Evolutionary conservation across 441 rosid species (phyloP).

Genomic region (Pelargonium citronellum): DNA sequence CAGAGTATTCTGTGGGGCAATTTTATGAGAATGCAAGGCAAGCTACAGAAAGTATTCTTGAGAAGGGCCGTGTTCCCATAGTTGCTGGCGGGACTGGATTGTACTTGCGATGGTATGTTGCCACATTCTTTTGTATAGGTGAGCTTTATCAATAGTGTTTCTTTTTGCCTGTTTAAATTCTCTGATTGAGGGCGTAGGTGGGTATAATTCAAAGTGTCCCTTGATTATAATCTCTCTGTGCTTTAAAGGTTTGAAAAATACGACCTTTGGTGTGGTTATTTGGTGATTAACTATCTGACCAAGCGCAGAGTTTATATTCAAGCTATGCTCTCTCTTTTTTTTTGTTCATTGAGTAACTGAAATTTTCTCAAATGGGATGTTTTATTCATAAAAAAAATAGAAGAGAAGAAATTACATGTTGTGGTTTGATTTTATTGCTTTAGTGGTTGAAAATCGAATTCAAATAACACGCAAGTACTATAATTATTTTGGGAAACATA

Average conservation of each 20-base stretch:
- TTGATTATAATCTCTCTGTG: too few relatives aligned
- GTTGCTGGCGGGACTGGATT: constrained; percentile 91
- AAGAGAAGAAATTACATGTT: neutral
- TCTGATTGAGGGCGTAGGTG: neutral
- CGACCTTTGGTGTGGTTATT: too few relatives aligned
- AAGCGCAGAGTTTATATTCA: too few relatives aligned
- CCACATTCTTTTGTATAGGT: constrained; percentile 18
- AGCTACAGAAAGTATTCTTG: constrained; percentile 55
- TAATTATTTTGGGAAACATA: constrained; percentile 25
- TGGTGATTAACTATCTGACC: too few relatives aligned
- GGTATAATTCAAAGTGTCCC: neutral
- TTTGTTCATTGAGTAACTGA: too few relatives aligned
- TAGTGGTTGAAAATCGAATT: neutral
- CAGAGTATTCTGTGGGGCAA: constrained; percentile 82
- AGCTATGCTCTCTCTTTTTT: too few relatives aligned
- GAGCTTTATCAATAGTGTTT: constrained; percentile 17
- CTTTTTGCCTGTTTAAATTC: neutral
- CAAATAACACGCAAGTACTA: neutral
- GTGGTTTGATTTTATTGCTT: neutral
- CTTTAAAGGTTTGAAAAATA: too few relatives aligned
- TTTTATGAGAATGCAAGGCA: constrained; percentile 72
- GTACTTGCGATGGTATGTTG: constrained; percentile 74
- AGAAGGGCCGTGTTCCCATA: constrained; percentile 58
- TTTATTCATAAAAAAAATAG: too few relatives aligned
- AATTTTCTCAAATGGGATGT: too few relatives aligned